Base-by-base conservation (phyloP, 352 stramenopile species). In the Lagenidium giganteum region DNA sequence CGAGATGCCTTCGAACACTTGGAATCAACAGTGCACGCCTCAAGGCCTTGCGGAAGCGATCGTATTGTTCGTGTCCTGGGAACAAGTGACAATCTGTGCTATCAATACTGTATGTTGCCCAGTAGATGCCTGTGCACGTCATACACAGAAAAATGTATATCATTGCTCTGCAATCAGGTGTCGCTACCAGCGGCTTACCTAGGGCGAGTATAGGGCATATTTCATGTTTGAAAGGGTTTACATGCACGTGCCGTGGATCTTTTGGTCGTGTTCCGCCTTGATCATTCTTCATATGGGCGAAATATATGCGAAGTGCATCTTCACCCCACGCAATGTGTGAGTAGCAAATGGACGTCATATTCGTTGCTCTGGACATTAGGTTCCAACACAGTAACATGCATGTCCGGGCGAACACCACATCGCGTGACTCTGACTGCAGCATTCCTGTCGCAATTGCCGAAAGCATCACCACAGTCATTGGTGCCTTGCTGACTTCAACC, bases 221-320 rank as follows among this genome's bases (percentile, higher is more conserved):
- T 29, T 59, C 38, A 12, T 42, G 64, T 14, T 27, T 4, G 1
- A 53, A 20, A 22, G 56, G 60, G 31, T 71, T 68, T 22, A 52
- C 44, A 30, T 69, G 69, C 6, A 68, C 21, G 28, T 68, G 60
- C 9, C 38, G 46, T 14, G 60, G 57, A 35, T 75, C 60, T 5
- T 38, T 38, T 24, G 54, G 47, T 2, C 46, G 26, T 8, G 30
- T 40, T 7, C 50, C 61, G 8, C 30, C 18, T 40, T 75, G 50
- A 18, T 67, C 46, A 4, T 57, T 69, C 21, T 71, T 69, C 49
- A 61, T 68, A 17, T 74, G 49, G 0, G 58, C 47, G 27, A 71
- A 75, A 29, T 56, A 65, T 0, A 71, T 53, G 11, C 52, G 42
- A 2, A 69, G 25, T n/a, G 64, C 47, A 49, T 75, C 60, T 12